These are phyloP conservation scores for Mucor indicus DNA, from an alignment of 371 early-diverging fungal species.

Conservation along the genomic window DNA sequence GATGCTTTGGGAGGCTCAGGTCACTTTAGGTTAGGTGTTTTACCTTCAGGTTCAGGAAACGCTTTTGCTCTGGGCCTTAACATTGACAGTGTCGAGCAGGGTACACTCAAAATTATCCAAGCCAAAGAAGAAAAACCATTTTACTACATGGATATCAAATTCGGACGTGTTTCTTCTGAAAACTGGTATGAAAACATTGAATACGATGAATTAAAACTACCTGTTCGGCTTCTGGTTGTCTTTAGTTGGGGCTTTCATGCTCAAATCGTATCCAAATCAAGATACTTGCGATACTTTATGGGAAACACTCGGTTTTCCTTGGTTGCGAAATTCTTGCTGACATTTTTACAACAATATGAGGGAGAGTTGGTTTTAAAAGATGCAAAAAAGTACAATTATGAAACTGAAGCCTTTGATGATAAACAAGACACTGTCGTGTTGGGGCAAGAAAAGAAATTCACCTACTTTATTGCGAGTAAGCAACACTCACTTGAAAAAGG, in stretches of 20 bases:
- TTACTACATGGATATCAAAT: slow-evolving; percentile 26
- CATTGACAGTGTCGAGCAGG: slow-evolving; percentile 29
- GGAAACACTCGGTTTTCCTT: slow-evolving; percentile 42
- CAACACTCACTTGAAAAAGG: slow-evolving; percentile 43
- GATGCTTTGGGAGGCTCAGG: slow-evolving; percentile 9
- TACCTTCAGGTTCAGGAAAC: slow-evolving; percentile 47
- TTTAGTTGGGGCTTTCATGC: slow-evolving; percentile 55
- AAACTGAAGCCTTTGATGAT: background rate
- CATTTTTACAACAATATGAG: slow-evolving; percentile 29
- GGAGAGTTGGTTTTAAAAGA: slow-evolving; percentile 29
- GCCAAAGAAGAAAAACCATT: slow-evolving; percentile 22
- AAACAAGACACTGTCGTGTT: background rate
- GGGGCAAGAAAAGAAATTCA: slow-evolving; percentile 16
- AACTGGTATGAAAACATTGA: slow-evolving; percentile 16
- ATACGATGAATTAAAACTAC: slow-evolving; percentile 1
- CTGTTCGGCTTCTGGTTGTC: slow-evolving; percentile 31
- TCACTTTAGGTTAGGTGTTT: slow-evolving; percentile 27
- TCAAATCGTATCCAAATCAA: slow-evolving; percentile 43
- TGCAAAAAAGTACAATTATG: slow-evolving; percentile 12
- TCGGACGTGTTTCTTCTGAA: slow-evolving; percentile 15
- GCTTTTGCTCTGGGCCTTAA: slow-evolving; percentile 39
- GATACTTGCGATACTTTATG: slow-evolving; percentile 34
- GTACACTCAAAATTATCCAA: slow-evolving; percentile 31
- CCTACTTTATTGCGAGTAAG: slow-evolving; percentile 42
- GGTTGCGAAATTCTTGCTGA: slow-evolving; percentile 32